Evolutionary conservation across 495 filamentous ascomycete genomes (phyloP).

Genomic region (Staphylotrichum longicolle): DNA sequence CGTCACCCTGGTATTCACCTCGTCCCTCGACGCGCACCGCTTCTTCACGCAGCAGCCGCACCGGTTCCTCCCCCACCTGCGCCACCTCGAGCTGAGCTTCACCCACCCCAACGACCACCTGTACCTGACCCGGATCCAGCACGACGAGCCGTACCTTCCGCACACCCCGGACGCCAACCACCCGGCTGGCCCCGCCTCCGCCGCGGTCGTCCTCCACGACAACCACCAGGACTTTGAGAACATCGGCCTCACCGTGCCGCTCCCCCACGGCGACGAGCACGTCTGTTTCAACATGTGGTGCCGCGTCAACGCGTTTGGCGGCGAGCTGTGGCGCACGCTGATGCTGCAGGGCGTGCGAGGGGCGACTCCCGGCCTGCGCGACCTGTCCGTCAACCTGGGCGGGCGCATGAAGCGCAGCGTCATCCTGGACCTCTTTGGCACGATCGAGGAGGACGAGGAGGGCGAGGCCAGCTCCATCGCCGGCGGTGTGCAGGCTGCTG

Average conservation of each 20-base stretch:
- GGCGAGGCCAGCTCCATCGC: neutral
- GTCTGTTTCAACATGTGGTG: neutral
- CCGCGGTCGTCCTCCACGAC: neutral
- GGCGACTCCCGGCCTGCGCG: conserved; percentile 11
- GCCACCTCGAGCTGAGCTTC: conserved; percentile 27
- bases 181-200: neutral
- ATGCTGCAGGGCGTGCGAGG: conserved; percentile 3
- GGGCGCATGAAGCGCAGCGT: conserved; percentile 8
- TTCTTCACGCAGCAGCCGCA: conserved; percentile 29
- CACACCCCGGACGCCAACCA: neutral
- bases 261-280: neutral
- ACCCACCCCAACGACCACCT: conserved; percentile 28
- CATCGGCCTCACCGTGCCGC: neutral
- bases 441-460: neutral
- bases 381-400: conserved; percentile 20
- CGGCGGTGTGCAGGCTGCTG: no score
- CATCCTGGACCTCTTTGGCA: conserved; percentile 6
- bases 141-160: neutral
- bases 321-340: conserved; percentile 19
- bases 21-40: conserved; percentile 25
- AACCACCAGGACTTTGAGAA: neutral
- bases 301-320: conserved; percentile 14
- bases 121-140: conserved; percentile 18
- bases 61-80: conserved; percentile 19
- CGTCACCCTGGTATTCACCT: conserved; percentile 29